Evolutionary conservation across 2,329 filamentous ascomycete species (phyloP), one percentile per base, ranked within the genome.

Genomic region (Rugonectria rugulosa): DNA sequence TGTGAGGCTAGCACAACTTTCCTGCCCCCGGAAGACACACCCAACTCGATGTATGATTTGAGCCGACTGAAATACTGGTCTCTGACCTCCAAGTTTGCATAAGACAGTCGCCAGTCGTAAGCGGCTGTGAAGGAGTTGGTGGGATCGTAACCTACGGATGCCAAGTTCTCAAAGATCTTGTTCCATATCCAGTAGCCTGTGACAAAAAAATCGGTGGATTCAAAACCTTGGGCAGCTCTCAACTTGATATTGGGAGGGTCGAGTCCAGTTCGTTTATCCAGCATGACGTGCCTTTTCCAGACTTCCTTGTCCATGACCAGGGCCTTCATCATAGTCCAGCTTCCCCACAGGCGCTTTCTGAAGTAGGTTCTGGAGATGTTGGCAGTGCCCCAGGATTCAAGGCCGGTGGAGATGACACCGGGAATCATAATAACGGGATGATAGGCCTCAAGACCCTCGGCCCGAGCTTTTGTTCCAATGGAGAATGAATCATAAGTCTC

Each of bases 121-220:
- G 87, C 84, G 1, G 87, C 87, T 0, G 86, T 89, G 66, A 83
- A 89, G 3, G 85, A 87, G 66, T 87, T 89, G 26, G 84, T 88
- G 20, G 95, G 94, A 70, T 99, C 95, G 72, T 99, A 99, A 12
- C 95, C 95, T 55, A 99, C 90, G 0, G 92, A 95, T 0, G 95
- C 95, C 46, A 99, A 80, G 69, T 99, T 99, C 76, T 99, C 95
- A 44, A 99, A 81, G 57, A 99, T 97, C 76, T 98, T 98, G 77
- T 91, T 97, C 93, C 93, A 97, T 57, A 99, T 98, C 95, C 95
- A 99, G 76, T 99, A 99, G 9, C 87, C 87, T 0, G 87, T 89
- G 59, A 90, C 89, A 74, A 96, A 95, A 78, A 99, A 99, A 75
- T 99, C 95, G 10, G 95, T 93, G 3, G 95, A 95, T 74, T 99